Evolutionary conservation across 202 grass and related monocot species (phyloP).

Genomic region (Setaria viridis): DNA sequence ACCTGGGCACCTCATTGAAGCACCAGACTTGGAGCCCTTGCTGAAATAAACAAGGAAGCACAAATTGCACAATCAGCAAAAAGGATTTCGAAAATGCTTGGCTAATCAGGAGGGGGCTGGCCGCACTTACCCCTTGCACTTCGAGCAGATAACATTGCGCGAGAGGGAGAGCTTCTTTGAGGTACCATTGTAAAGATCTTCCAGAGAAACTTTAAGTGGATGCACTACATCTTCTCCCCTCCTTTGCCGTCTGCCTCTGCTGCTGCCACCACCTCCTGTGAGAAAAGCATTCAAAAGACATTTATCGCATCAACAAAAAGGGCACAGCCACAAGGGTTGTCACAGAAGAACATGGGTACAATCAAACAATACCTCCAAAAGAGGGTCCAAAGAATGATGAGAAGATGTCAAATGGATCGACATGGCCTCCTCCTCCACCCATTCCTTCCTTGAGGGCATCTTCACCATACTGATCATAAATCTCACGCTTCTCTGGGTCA

Average conservation of each 20-base stretch:
- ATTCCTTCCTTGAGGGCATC: conserved; percentile 99
- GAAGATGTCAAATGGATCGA: conserved; percentile 92
- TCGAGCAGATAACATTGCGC: conserved; percentile 71
- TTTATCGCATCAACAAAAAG: conserved; percentile 21
- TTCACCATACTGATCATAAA: conserved; percentile 94
- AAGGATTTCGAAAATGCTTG: conserved; percentile 1
- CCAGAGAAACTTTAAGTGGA: conserved; percentile 86
- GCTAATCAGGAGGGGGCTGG: neutral
- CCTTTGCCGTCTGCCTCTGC: conserved; percentile 91
- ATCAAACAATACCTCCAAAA: conserved; percentile 59
- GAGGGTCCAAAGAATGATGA: conserved; percentile 83
- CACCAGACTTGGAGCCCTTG: conserved; percentile 96
- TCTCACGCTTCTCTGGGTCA: conserved; percentile 92
- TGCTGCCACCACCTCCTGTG: conserved; percentile 77
- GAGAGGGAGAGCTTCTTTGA: conserved; percentile 95
- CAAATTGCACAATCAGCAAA: neutral
- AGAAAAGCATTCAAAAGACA: conserved; percentile 20
- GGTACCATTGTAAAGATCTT: conserved; percentile 90
- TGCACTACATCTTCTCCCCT: conserved; percentile 92
- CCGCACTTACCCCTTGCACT: conserved; percentile 78
- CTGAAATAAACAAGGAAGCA: conserved; percentile 47
- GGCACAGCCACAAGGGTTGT: neutral
- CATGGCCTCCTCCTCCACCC: conserved; percentile 71
- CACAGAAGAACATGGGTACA: conserved; percentile 21
- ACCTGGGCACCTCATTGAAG: conserved; percentile 89